These are phyloP conservation scores for Pneumocystis canis DNA, from an alignment of 1,139 yeast species.

Conservation along the genomic window DNA sequence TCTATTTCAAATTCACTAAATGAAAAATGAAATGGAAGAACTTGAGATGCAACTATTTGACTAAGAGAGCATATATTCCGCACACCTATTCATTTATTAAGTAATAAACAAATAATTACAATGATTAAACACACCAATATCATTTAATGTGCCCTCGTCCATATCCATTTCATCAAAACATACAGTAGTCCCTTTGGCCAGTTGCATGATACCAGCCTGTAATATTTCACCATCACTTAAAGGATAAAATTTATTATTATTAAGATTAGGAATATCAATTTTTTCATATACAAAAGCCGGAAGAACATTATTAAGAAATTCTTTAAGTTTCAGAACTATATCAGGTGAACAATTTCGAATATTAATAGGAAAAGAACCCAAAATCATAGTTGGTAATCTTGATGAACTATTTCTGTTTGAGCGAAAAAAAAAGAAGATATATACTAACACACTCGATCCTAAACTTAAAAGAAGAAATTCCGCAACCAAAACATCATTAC, in stretches of 20 bases:
- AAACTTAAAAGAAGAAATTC: slow-evolving; percentile 8
- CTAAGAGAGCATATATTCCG: slow-evolving; percentile 9
- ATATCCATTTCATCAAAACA: slow-evolving; percentile 11
- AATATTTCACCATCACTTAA: slow-evolving; percentile 11
- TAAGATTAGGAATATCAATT: slow-evolving; percentile 8
- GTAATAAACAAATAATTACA: not conserved
- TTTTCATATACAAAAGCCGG: slow-evolving; percentile 3
- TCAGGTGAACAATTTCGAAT: slow-evolving; percentile 6
- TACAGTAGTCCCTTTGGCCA: slow-evolving; percentile 9
- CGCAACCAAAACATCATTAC: slow-evolving; percentile 9
- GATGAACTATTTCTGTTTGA: not conserved
- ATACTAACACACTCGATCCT: slow-evolving; percentile 6
- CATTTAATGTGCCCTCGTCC: slow-evolving; percentile 12
- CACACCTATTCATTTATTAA: not conserved
- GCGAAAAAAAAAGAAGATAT: not conserved
- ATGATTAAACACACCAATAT: slow-evolving; percentile 5
- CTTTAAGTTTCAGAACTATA: not conserved
- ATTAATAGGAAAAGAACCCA: slow-evolving; percentile 9
- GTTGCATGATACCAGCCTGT: slow-evolving; percentile 9
- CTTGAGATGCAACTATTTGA: slow-evolving; percentile 7
- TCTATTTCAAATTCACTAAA: slow-evolving; percentile 11
- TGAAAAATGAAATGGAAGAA: slow-evolving; percentile 10
- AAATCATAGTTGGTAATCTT: slow-evolving; percentile 4
- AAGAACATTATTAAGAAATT: slow-evolving; percentile 1
- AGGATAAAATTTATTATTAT: slow-evolving; percentile 10